Conservation (phyloP, 306 rosid genomes). For the Prunus armeniaca region DNA sequence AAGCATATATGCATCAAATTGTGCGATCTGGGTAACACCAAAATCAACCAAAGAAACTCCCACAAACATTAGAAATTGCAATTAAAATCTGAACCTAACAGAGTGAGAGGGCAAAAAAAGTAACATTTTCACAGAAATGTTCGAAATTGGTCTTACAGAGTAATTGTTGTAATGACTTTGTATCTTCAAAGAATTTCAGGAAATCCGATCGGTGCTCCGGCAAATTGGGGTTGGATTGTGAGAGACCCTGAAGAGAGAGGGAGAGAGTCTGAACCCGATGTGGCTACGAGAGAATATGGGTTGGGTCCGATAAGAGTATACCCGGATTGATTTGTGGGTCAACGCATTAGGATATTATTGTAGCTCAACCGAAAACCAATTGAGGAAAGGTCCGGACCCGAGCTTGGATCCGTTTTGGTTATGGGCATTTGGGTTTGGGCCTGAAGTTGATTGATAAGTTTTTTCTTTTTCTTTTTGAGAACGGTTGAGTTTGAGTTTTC, state of each 20-base stretch:
- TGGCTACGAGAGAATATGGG: slow-evolving; percentile 34
- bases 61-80: background rate
- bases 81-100: background rate
- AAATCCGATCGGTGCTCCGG: slow-evolving; percentile 49
- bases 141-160: slow-evolving; percentile 24
- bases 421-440: background rate
- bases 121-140: background rate
- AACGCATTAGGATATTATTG: background rate
- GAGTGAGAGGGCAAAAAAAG: background rate
- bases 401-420: background rate
- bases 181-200: slow-evolving; percentile 1
- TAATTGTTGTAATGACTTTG: background rate
- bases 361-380: background rate
- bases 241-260: slow-evolving; percentile 19
- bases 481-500: no score
- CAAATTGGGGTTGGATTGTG: slow-evolving; percentile 35
- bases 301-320: slow-evolving; percentile 38
- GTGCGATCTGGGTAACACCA: slow-evolving; percentile 7
- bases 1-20: background rate
- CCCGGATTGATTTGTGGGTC: slow-evolving; percentile 21
- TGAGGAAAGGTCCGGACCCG: background rate
- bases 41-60: background rate
- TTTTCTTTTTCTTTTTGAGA: no score
- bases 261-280: slow-evolving; percentile 38
- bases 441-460: background rate